Evolutionary conservation across 805 yeast genomes (phyloP), one percentile per base, ranked within the genome.

Genomic region (Saturnispora kantuleensis): DNA sequence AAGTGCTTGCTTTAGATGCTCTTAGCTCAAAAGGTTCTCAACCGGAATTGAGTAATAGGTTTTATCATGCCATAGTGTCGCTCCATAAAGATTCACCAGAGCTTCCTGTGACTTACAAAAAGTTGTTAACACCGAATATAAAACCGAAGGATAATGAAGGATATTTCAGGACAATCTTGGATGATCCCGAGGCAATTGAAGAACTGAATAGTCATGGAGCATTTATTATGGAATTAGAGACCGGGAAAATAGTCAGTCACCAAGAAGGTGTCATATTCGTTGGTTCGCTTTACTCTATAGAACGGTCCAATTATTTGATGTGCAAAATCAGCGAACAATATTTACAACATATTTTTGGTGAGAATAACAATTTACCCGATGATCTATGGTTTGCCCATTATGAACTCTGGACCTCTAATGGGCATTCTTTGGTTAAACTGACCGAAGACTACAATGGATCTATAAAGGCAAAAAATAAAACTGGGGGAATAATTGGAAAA

Each of bases 241-340:
- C 63, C 26, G 50, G 58, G 26, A 50, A 59, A 1, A 69, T 60
- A 38, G 57, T 66, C 8, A 76, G 74, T 3, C 68, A 70, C 49
- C 81, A 76, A 52, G 54, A 68, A 30, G 81, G 81, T 8, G 69
- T 69, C 0, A 71, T 74, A 47, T 49, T 77, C 42, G 65, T 71
- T 8, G 74, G 71, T 48, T 71, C 78, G 0, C 68, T 73, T 48
- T 75, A 73, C 48, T 69, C 76, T 33, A 58, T 70, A 40, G 67
- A 65, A 33, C 71, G 75, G 45, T 71, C 77, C n/a, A 73, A 72
- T 51, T 68, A 62, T 38, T 60, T 76, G 10, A 69, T 73, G 35
- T 66, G 67, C 41, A 62, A 70, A 17, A 62, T 76, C 9, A 61
- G 71, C 48, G 78, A 73, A 52, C 72, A 69, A 52, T 72, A 72